Conservation (phyloP, 1,284 basidiomycete species). For the Pseudozyma flocculosa region DNA sequence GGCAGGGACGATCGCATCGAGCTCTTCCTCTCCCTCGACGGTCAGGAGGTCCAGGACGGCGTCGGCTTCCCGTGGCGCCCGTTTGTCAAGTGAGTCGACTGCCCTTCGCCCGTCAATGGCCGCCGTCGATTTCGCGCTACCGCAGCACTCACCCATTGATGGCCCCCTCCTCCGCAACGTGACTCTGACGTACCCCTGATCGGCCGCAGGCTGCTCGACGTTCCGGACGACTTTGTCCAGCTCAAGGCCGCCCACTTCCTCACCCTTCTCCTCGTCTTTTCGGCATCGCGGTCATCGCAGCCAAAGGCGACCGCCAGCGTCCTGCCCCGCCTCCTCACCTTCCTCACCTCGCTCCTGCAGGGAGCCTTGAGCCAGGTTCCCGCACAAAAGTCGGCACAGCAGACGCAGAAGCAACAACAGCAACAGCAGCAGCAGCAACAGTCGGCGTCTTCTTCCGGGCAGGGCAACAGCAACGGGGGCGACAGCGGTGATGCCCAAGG, state of each 20-base stretch:
- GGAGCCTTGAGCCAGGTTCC: slow-evolving; percentile 4
- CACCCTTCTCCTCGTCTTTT: slow-evolving; percentile 70
- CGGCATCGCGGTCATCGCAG: slow-evolving; percentile 19
- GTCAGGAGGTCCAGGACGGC: slow-evolving; percentile 31
- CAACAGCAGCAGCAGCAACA: slow-evolving; percentile 3
- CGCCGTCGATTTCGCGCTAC: no score
- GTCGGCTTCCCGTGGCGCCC: slow-evolving; percentile 82
- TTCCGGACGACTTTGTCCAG: slow-evolving; percentile 89
- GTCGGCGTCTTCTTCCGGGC: background rate
- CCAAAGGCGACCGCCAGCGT: slow-evolving; percentile 24
- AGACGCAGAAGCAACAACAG: slow-evolving; percentile 14
- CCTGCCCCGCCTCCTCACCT: slow-evolving; percentile 27
- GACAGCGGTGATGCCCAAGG: background rate
- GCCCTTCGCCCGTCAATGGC: background rate
- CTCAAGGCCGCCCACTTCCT: slow-evolving; percentile 85
- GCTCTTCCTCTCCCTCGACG: slow-evolving; percentile 50
- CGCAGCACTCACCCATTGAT: no score
- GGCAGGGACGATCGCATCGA: slow-evolving; percentile 61
- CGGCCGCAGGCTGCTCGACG: slow-evolving; percentile 69
- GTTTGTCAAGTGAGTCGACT: slow-evolving; percentile 69
- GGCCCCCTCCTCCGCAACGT: no score
- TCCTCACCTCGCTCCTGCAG: slow-evolving; percentile 28
- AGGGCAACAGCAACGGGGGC: background rate
- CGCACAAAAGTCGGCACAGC: background rate
- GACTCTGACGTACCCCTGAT: no score